Conservation (phyloP, 768 basidiomycete species). For the Lyophyllum semitale region DNA sequence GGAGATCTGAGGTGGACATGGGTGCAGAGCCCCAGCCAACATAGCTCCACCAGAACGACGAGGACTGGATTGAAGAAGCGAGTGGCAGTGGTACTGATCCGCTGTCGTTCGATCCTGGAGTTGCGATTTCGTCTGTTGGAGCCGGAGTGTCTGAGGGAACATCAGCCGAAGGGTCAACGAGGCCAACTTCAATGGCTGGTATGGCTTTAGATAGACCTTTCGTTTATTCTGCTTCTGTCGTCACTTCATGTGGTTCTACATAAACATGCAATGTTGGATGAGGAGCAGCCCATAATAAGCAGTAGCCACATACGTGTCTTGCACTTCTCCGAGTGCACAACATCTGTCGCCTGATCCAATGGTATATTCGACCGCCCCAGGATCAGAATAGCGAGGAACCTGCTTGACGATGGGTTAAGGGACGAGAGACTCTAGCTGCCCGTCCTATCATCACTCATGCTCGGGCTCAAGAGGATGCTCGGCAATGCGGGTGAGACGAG, state of each 20-base stretch:
- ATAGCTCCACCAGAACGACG: slow-evolving; percentile 53
- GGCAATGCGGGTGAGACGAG: slow-evolving; percentile 16
- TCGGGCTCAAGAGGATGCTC: slow-evolving; percentile 6
- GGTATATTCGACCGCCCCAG: slow-evolving; percentile 48
- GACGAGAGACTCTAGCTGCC: slow-evolving; percentile 19
- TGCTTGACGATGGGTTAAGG: slow-evolving; percentile 42
- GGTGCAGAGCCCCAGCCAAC: slow-evolving; percentile 37
- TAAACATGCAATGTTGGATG: background rate
- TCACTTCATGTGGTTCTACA: background rate
- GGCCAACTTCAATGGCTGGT: background rate
- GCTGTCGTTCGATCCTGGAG: too few relatives aligned
- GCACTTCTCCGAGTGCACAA: background rate
- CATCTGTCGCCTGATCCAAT: slow-evolving; percentile 28
- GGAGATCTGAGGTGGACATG: background rate
- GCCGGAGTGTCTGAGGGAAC: background rate
- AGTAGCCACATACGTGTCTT: background rate
- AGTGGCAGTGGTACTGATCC: too few relatives aligned
- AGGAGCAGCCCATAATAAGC: background rate
- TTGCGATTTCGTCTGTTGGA: background rate
- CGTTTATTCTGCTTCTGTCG: background rate
- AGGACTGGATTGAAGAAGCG: background rate
- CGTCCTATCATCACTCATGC: slow-evolving; percentile 8
- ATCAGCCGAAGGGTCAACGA: background rate
- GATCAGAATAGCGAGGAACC: slow-evolving; percentile 53
- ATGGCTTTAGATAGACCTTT: background rate